Base-by-base conservation (phyloP, 2,329 filamentous ascomycete species). In the Paecilomyces sp. region DNA sequence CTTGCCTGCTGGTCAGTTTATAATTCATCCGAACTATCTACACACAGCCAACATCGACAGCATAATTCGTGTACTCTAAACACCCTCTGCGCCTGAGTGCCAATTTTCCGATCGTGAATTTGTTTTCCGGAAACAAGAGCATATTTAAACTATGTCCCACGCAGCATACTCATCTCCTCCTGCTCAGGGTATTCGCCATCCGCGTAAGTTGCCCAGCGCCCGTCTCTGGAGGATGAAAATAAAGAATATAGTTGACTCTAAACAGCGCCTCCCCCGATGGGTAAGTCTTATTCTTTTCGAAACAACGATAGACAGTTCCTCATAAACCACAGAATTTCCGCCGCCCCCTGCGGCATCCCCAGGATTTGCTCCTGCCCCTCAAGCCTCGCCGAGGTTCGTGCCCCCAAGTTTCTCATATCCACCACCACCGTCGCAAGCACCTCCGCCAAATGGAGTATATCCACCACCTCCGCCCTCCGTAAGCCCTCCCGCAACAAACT, bases 401-500 rank as follows among this genome's bases (percentile, higher is more conserved):
- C 64, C 65, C 8, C 62, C 65, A 33, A 66, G 64, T 52, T 64
- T 69, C 60, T 62, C 53, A 41, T 68, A 63, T 57, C 67, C 65
- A 34, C 69, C 68, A 7, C 70, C 69, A 30, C 66, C 65, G 2
- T 62, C 61, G 22, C 66, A 67, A 22, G 63, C 62, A 18, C 61
- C 68, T 22, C 60, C 64, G 3, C 61, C 61, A 15, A 60, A 62
- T 53, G 56, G 56, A 28, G 55, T 57, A 24, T 66, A 61, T 57
- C 62, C 63, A n/a, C 62, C 63, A 7, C 64, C 65, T 18, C 63
- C 65, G 60, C 65, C 47, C 65, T 67, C 64, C 55, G 63, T 61
- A 36, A 67, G 57, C 36, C 61, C 60, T 28, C 61, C 60, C 51
- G 86, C 91, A 24, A 80, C 82, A 57, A 97, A 75, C 97, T 78